Evolutionary conservation across 805 yeast genomes (phyloP), one percentile per base, ranked within the genome.

Genomic region (Candida vaughaniae): DNA sequence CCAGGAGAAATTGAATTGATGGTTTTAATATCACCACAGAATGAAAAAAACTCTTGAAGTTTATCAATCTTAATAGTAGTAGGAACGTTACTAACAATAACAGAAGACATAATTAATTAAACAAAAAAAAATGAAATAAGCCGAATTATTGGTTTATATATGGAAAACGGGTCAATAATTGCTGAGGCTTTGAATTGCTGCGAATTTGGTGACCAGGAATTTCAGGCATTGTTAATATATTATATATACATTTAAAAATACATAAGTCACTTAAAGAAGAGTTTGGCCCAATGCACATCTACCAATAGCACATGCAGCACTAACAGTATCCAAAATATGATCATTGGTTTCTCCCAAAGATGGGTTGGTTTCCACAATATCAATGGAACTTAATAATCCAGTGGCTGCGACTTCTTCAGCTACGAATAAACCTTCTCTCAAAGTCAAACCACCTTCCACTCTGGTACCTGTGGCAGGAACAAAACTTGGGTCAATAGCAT

Each of bases 391-490:
- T 45, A 91, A 75, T 48, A 80, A 77, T n/a, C 96, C 96, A 18
- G 95, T 78, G 53, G 80, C 87, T 6, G 96, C 96, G 22, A 90
- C 71, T 47, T 91, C 93, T 66, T 91, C 99, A 43, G 90, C 93
- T 36, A 91, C 64, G 58, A 84, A 91, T 58, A 93, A 74, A 33
- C 96, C 97, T 65, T 91, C 99, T 66, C 99, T 78, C 62, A 91
- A 74, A 6, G 96, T 82, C 47, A 91, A 71, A 3, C 99, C 99
- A 47, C 98, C 98, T 60, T 95, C 81, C 11, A 91, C 99, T 29
- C 97, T 91, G 1, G 99, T 93, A 37, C 99, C 99, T 1, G 99
- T 91, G 26, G 97, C 95, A 14, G 96, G 97, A 10, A 93, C 96
- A 56, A 71, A 89, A 44, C 80, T 73, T 32, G 98, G 98, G 63